Evolutionary conservation across 2,329 filamentous ascomycete species (phyloP).

Genomic region (Gremmenia infestans): DNA sequence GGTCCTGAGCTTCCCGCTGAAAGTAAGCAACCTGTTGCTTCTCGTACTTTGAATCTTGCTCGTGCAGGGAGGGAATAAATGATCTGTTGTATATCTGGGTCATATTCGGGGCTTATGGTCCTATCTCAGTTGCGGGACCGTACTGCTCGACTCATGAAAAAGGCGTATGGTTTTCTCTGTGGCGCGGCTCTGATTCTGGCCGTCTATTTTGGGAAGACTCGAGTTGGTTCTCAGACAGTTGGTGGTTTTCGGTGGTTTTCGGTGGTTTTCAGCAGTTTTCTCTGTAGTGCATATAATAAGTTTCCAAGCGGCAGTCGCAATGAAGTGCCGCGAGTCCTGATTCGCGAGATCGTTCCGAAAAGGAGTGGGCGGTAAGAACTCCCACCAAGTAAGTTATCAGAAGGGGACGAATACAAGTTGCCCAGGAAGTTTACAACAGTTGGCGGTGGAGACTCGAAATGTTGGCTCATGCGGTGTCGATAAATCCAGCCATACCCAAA

Average conservation of each 20-base stretch:
- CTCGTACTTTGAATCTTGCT: constrained; percentile 15
- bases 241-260: constrained; percentile 16
- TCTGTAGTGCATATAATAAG: constrained; percentile 7
- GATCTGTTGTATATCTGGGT: constrained; percentile 28
- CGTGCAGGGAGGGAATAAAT: constrained; percentile 20
- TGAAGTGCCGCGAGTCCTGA: constrained; percentile 24
- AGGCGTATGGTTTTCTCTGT: constrained; percentile 19
- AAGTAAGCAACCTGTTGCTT: constrained; percentile 15
- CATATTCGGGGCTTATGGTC: constrained; percentile 19
- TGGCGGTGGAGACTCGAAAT: constrained; percentile 20
- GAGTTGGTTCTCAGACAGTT: not conserved
- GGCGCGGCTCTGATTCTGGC: constrained; percentile 23
- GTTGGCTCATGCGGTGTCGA: constrained; percentile 31
- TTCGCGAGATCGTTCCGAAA: constrained; percentile 15
- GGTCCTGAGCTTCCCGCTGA: constrained; percentile 12
- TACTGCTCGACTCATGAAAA: constrained; percentile 13
- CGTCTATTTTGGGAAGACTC: constrained; percentile 21
- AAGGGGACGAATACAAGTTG: constrained; percentile 13
- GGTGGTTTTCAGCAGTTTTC: constrained; percentile 11
- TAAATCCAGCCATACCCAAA: constrained; percentile 26
- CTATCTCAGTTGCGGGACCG: constrained; percentile 11
- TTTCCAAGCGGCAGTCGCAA: constrained; percentile 23
- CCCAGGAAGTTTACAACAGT: constrained; percentile 13
- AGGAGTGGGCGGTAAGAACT: constrained; percentile 13
- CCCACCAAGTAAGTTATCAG: constrained; percentile 5